A percentile compares a stretch with the other conserved stretches of the same genome.
Evolutionary conservation across 2,329 filamentous ascomycete species (phyloP).

Genomic region (Talaromyces sp.): DNA sequence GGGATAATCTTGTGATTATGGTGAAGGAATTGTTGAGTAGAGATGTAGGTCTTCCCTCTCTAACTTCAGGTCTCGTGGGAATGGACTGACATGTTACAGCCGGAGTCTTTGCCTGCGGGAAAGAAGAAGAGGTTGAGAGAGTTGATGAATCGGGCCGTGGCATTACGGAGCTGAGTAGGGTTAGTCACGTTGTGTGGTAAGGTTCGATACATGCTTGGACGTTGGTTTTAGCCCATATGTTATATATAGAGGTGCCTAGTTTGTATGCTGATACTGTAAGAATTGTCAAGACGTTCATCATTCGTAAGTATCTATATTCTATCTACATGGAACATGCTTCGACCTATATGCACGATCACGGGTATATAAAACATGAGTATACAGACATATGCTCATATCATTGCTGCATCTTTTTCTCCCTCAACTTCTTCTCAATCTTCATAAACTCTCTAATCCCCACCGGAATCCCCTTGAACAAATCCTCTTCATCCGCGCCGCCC

Average conservation of each 20-base stretch:
- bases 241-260: not conserved
- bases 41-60: constrained; percentile 27
- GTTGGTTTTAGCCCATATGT: too few species aligned
- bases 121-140: constrained; percentile 27
- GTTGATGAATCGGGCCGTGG: constrained; percentile 25
- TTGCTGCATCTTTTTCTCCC: constrained; percentile 63
- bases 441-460: constrained; percentile 96
- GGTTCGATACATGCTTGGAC: too few species aligned
- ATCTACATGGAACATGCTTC: not conserved
- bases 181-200: too few species aligned
- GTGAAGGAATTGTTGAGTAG: constrained; percentile 36
- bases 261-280: not conserved
- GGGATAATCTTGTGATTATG: constrained; percentile 38
- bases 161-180: not conserved
- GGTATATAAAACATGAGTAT: not conserved
- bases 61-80: not conserved
- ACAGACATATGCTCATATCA: constrained; percentile 20
- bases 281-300: constrained; percentile 2
- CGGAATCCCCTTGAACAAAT: constrained; percentile 73
- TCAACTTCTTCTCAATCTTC: constrained; percentile 89
- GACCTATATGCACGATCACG: not conserved
- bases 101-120: constrained; percentile 24
- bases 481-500: constrained; percentile 43
- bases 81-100: constrained; percentile 18
- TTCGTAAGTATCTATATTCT: constrained; percentile 5